Conservation (phyloP, 139 green algal species). For the Parachlorella kessleri region DNA sequence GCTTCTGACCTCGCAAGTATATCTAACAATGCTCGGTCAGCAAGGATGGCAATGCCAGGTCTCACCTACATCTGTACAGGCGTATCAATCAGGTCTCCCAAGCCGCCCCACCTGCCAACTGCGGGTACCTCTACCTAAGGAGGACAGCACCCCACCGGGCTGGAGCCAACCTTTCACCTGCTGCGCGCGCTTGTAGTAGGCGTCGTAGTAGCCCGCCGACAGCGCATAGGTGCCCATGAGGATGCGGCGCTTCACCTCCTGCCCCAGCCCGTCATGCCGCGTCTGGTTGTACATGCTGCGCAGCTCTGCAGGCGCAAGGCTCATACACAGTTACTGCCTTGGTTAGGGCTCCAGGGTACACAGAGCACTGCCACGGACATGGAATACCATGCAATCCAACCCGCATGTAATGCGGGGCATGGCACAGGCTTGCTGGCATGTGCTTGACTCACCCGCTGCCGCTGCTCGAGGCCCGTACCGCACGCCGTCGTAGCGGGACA, state of each 20-base stretch:
- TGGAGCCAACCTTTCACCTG: conserved; percentile 66
- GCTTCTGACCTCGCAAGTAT: too few relatives aligned
- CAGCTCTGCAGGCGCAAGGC: conserved; percentile 49
- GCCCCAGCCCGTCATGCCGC: conserved; percentile 70
- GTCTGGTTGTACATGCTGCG: conserved; percentile 66
- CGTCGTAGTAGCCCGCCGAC: conserved; percentile 95
- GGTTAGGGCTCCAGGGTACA: too few relatives aligned
- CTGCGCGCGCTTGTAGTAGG: conserved; percentile 96
- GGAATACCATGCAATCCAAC: neutral
- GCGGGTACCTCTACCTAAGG: too few relatives aligned
- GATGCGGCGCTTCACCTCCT: conserved; percentile 94
- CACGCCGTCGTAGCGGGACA: conserved; percentile 96
- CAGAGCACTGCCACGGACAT: too few relatives aligned
- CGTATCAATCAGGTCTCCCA: too few relatives aligned
- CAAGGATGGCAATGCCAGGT: too few relatives aligned
- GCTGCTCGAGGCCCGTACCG: conserved; percentile 73
- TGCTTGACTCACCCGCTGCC: conserved; percentile 18
- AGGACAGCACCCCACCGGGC: too few relatives aligned
- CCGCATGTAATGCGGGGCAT: neutral
- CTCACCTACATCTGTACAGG: too few relatives aligned
- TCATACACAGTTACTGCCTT: too few relatives aligned
- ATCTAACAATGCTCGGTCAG: too few relatives aligned
- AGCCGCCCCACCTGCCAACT: too few relatives aligned
- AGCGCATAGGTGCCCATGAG: conserved; percentile 98
- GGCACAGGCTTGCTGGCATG: too few relatives aligned